Evolutionary conservation across 2,329 filamentous ascomycete genomes (phyloP), one percentile per base, ranked within the genome.

Genomic region (Macrophomina pseudophaseolina): DNA sequence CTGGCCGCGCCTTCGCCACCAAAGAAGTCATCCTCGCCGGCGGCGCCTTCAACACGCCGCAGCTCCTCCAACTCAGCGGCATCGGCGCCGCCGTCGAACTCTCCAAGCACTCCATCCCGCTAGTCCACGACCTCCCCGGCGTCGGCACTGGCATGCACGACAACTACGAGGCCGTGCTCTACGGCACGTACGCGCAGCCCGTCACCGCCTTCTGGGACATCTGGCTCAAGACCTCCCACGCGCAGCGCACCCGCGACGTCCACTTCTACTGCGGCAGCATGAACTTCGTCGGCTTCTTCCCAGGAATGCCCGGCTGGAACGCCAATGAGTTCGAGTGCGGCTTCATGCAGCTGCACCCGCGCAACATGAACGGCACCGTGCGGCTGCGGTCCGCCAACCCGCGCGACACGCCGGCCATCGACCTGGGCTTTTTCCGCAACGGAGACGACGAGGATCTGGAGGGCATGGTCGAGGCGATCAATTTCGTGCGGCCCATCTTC

Each of bases 101-200:
- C 4, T 68, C 80, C 16, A 79, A 80, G 62, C 82, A 85, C 71
- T 76, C 79, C 14, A 89, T 90, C 69, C 72, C 80, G 1, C 76
- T 86, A 0, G 70, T 88, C 18, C 79, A 83, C 4, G 81, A 90
- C 68, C 84, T 87, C 0, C 84, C 85, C 0, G 86, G 88, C 51
- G 88, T 91, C 2, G 89, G 88, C 4, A 84, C 83, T 66, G 88
- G 90, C 75, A 80, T 91, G 5, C 80, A 88, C 66, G 88, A 91
- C 72, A 87, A 88, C 56, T 85, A 85, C 49, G 84, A 84, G 67
- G 80, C 87, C 32, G 80, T 82, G 1, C 79, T 85, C 63, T 81
- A 86, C n/a, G 82, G 82, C 4, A 78, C 86, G 46, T 70, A 78
- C 14, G 71, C 73, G 6, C 72, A 80, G 32, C 12, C 16, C 16